Evolutionary conservation across 345 rosid genomes (phyloP), one percentile per base, ranked within the genome.

Genomic region (Hirschfeldia incana): DNA sequence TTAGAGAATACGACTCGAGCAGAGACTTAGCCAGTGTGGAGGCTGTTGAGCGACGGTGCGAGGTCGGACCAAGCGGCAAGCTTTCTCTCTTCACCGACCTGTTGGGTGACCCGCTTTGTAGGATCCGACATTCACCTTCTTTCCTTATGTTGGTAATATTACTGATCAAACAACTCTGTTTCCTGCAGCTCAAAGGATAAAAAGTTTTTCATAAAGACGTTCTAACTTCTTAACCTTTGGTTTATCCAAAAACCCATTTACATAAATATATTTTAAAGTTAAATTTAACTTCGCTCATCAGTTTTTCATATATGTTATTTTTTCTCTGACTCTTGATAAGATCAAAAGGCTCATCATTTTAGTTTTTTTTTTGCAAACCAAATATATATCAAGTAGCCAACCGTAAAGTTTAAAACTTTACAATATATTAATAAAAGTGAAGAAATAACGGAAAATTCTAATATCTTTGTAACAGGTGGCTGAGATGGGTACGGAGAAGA

Each of bases 71-170:
- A 42, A 72, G 81, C 51, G 84, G 84, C 74, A 77, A 81, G 76
- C 84, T 81, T 59, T 88, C 94, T 84, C 89, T 93, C 79, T 95
- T 87, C 89, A 93, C 99, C 84, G 98, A 95, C 87, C 97, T 91
- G 82, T 76, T 93, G 37, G 99, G 99, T 77, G 98, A 95, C 90
- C 99, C 99, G 21, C 84, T 93, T 74, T 93, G 97, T 92, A 83
- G 99, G 82, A 93, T 93, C 89, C 98, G 99, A 89, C 88, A 95
- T 83, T 93, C 97, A 62, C 97, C 98, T 70, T 92, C 97, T 76
- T 93, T 86, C 67, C 97, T 90, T 85, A 95, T 95, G 98, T 90
- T 95, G 99, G 99, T 95, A 84, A 69, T 51, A 5, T 53, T 33
- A 36, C 65, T n/a, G 6, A 11, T 37, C 30, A 62, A 65, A 57